Conservation (phyloP, 331 rosid genomes). For the Dryas integrifolia region DNA sequence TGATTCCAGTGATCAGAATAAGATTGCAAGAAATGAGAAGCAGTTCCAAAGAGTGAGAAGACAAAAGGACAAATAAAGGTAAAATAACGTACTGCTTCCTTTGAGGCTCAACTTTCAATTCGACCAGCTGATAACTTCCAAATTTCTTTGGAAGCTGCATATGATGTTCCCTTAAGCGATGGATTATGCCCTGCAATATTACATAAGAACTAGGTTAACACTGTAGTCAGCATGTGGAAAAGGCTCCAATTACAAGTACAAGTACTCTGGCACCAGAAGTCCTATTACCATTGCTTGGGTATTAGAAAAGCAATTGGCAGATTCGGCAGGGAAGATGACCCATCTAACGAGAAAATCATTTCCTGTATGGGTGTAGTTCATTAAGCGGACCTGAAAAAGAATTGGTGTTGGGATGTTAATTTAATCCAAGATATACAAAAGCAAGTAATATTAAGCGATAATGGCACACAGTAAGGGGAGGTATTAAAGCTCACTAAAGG, state of each 20-base stretch:
- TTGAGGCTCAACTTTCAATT: constrained; percentile 36
- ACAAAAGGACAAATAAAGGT: not conserved
- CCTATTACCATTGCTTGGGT: constrained; percentile 38
- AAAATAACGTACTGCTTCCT: constrained; percentile 28
- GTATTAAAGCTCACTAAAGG: not conserved
- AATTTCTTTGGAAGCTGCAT: constrained; percentile 50
- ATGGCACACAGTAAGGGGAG: not conserved
- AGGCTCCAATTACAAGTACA: not conserved
- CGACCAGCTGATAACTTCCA: constrained; percentile 46
- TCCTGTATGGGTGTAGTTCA: constrained; percentile 34
- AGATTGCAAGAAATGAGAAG: not conserved
- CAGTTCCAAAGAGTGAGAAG: not conserved
- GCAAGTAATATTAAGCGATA: not conserved
- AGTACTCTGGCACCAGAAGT: not conserved
- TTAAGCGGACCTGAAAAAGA: constrained; percentile 39
- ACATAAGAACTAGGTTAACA: not conserved
- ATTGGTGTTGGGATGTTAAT: not conserved
- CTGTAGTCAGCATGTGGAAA: constrained; percentile 1
- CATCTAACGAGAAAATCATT: constrained; percentile 31
- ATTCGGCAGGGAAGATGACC: constrained; percentile 36
- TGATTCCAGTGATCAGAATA: constrained; percentile 8
- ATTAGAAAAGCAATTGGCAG: constrained; percentile 35
- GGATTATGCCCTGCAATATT: constrained; percentile 34
- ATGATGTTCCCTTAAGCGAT: constrained; percentile 34
- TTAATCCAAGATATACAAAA: not conserved